These are phyloP conservation scores for Coemansia guatemalensis DNA, from an alignment of 192 early-diverging fungal species.

Conservation along the genomic window DNA sequence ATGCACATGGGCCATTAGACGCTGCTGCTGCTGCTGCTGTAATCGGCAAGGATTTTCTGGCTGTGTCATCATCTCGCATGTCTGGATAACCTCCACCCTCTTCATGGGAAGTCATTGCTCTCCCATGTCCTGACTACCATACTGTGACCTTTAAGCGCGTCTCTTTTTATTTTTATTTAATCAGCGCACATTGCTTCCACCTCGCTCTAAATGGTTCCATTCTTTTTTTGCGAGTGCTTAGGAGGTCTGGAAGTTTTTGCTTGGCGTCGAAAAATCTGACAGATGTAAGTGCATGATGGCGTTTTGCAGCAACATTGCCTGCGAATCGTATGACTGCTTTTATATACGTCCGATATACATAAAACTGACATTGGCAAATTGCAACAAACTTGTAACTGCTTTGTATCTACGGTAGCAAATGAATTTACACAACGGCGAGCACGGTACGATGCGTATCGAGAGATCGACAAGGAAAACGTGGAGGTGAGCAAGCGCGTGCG, in stretches of 20 bases:
- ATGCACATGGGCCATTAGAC: neutral
- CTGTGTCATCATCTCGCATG: slow-evolving; percentile 1
- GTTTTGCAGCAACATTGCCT: too few relatives aligned
- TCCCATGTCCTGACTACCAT: neutral
- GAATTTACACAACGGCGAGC: slow-evolving; percentile 64
- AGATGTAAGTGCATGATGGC: slow-evolving; percentile 48
- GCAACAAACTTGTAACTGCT: neutral
- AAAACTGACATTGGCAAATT: too few relatives aligned
- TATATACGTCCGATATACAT: too few relatives aligned
- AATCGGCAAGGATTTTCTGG: slow-evolving; percentile 2
- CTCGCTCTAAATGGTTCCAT: neutral
- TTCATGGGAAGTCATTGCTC: neutral
- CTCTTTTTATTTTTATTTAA: too few relatives aligned
- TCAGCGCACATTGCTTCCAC: neutral
- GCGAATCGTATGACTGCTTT: too few relatives aligned
- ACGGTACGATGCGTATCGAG: slow-evolving; percentile 64
- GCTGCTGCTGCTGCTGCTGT: slow-evolving; percentile 2
- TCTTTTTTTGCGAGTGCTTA: slow-evolving; percentile 12
- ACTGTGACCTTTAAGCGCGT: neutral
- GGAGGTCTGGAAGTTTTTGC: slow-evolving; percentile 87
- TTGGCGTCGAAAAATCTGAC: slow-evolving; percentile 81
- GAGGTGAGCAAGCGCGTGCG: slow-evolving; percentile 71
- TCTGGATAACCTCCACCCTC: neutral
- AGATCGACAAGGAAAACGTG: slow-evolving; percentile 66
- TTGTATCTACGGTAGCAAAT: slow-evolving; percentile 42